Evolutionary conservation across 2,329 filamentous ascomycete genomes (phyloP), one percentile per base, ranked within the genome.

Genomic region (Diaporthe citrichinensis): DNA sequence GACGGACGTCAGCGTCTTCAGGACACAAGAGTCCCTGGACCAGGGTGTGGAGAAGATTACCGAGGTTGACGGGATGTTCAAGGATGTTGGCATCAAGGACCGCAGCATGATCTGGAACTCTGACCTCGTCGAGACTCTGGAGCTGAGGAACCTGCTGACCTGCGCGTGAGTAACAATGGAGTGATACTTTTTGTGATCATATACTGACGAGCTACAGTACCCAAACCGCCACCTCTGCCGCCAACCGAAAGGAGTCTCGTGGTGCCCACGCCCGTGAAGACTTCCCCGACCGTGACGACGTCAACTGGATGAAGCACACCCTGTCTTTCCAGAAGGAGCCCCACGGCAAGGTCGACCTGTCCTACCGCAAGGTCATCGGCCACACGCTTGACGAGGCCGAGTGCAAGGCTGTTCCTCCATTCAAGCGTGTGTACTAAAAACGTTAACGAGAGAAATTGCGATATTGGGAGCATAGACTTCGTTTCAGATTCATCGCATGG

Each of bases 101-200:
- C 94, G 97, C 86, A 97, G 95, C 90, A 98, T 98, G 96, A 98
- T 98, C 89, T 98, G 96, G 96, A 98, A 98, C 92, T 95, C 94
- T 34, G 96, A 98, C 83, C 92, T 98, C 53, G 95, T 98, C 77
- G 96, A 98, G 90, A 98, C 96, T 10, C 92, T 99, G 74, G 97
- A 99, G 88, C 90, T 98, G 83, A 92, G 96, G 83, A 99, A 99
- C 86, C 87, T 99, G 82, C 88, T 99, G 84, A 98, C 97, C 82
- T 98, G 97, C 92, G 96, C 96, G 92, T 95, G 92, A 88, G 93
- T 94, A 78, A 46, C 62, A 65, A 39, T n/a, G 20, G 5, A 17
- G n/a, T n/a, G 3, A 17, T 9, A 31, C 17, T 41, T 28, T 9
- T 31, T 10, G 36, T 28, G 25, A 58, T 61, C 55, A 71, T 69